Evolutionary conservation across 1,284 basidiomycete species (phyloP), one percentile per base, ranked within the genome.

Genomic region (Mycosarcoma maydis): DNA sequence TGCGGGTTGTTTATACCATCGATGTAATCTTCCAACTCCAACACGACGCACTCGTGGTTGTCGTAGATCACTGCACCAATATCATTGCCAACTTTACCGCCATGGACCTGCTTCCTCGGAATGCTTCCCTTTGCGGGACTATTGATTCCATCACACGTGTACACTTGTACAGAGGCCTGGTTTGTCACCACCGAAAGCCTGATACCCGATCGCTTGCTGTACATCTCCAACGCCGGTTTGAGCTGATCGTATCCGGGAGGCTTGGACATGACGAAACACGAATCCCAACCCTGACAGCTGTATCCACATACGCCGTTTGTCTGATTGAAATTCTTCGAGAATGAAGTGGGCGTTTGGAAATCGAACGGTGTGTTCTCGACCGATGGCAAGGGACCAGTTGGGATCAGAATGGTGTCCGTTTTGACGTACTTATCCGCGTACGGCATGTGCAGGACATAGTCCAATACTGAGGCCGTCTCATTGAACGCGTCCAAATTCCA

Each of bases 21-120:
- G 29, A 78, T 78, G 32, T 62, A 73, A 17, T 74, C 76, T 53
- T 78, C 71, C 71, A 72, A 61, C 53, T 78, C 76, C 42, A 78
- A 37, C 33, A 76, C 76, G 19, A 77, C 61, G 43, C 75, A 77
- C 19, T 58, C 49, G 46, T 72, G 47, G 30, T 77, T 77, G 10
- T 69, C 75, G 50, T 78, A 78, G 40, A 76, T 43, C 32, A 73
- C 47, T 24, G 59, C 42, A 5, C 52, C 55, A 17, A 72, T 56
- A 4, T 59, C 36, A 6, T 56, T 37, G 24, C 65, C 72, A 1
- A 69, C 61, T 30, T 78, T 73, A n/a, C 76, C 76, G 4, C 76
- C 76, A 42, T 78, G 76, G n/a, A 60, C 54, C 29, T 60, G 45
- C 56, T 78, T 78, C 32, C 76, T 59, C 14, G 76, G 76, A 23